Conservation (phyloP, 192 early-diverging fungal species). For the Coemansia pectinata region DNA sequence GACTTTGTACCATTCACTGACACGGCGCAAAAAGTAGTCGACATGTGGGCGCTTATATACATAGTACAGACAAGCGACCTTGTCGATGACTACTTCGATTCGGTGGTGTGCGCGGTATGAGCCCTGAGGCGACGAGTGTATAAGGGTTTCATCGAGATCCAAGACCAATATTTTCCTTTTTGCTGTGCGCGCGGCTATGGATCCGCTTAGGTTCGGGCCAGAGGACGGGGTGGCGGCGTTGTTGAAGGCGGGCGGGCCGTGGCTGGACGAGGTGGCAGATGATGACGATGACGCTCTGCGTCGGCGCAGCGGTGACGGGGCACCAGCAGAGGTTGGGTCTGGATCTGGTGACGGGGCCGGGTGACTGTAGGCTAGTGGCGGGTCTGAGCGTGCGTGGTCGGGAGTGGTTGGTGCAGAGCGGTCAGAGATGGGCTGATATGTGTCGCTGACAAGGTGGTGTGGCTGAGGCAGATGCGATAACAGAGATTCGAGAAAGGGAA, state of each 20-base stretch:
- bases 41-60: slow-evolving; percentile 66
- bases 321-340: background rate
- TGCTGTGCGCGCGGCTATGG: slow-evolving; percentile 12
- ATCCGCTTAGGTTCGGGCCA: background rate
- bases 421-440: slow-evolving; percentile 51
- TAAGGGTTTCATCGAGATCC: slow-evolving; percentile 71
- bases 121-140: slow-evolving; percentile 63
- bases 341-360: background rate
- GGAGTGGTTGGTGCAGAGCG: slow-evolving; percentile 1
- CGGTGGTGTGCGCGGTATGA: slow-evolving; percentile 60
- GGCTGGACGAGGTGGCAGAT: slow-evolving; percentile 38
- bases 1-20: slow-evolving; percentile 65
- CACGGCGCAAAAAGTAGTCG: slow-evolving; percentile 62
- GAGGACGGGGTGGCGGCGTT: background rate
- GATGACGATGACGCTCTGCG: slow-evolving; percentile 46
- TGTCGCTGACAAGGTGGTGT: slow-evolving; percentile 46
- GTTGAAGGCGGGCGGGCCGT: background rate
- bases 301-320: slow-evolving; percentile 18
- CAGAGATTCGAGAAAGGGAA: slow-evolving; percentile 36
- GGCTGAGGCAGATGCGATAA: slow-evolving; percentile 48
- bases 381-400: background rate
- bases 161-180: slow-evolving; percentile 60
- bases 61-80: slow-evolving; percentile 61
- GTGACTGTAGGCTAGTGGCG: background rate
- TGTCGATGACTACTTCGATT: slow-evolving; percentile 68